Base-by-base conservation (phyloP, 2,329 filamentous ascomycete species). In the Fusarium chaquense region DNA sequence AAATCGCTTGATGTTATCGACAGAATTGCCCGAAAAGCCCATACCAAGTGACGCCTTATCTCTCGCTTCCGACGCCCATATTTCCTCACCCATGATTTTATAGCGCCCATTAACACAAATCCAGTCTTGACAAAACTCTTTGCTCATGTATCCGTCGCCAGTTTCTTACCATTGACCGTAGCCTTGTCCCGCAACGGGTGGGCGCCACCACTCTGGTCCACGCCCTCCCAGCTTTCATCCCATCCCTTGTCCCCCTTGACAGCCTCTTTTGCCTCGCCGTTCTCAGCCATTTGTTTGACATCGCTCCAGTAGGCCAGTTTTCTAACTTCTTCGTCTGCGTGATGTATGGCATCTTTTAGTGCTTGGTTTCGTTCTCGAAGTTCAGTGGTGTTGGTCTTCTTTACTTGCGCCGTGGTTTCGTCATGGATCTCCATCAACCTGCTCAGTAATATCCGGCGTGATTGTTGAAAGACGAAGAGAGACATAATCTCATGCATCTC, bases 291-390 rank as follows among this genome's bases (percentile, higher is more conserved):
- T 18, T 86, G 86, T 78, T 90, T 92, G 67, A 93, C 88, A 76
- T 97, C 93, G 76, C 91, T 94, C 91, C 95, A 97, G 77, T 94
- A 97, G 52, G 97, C 93, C 9, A 97, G 83, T 63, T 87, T 90
- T 60, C 90, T 90, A 51, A 97, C 91, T 75, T 97, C 92, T 72
- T 90, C 89, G 68, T 95, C 91, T 3, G 93, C 93, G 49, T 92
- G 90, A 65, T 90, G 85, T 15, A 93, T 85, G 2, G 94, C 93
- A 28, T 87, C 89, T 35, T 89, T 85, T n/a, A 98, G 84, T 69
- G 93, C 90, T 45, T 90, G 84, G 53, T 89, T 88, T 58, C 88
- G 84, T 57, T 77, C 76, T 50, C 78, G 72, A 47, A 81, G 69
- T 24, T 73, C 72, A 35, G 70, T 58, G 7, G 75, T 72, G 36